phyloP scores from a whole-genome alignment of 2,329 filamentous ascomycete species.

The Juglanconis oblonga region DNA sequence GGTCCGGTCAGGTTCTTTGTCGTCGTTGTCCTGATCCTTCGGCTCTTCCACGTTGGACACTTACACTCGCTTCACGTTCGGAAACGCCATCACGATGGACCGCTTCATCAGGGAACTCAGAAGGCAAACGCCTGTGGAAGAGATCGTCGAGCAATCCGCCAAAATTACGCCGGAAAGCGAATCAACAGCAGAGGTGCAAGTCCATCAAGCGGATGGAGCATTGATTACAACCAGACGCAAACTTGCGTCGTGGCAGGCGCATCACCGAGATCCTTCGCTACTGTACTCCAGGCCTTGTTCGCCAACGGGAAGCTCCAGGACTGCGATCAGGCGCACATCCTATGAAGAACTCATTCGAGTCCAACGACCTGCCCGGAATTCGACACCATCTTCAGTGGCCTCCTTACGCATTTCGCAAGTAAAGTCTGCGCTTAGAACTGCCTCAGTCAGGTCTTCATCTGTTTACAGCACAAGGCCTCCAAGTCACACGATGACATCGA shows the following conservation, averaged over 20 bases:
- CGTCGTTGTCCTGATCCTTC: not conserved
- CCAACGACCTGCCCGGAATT: constrained; percentile 2
- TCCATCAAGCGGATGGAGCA: constrained; percentile 8
- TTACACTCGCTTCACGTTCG: not conserved
- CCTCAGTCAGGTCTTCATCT: not conserved
- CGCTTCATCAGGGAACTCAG: not conserved
- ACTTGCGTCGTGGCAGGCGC: not conserved
- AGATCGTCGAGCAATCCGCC: not conserved
- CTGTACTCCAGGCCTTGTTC: not conserved
- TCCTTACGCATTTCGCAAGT: not conserved
- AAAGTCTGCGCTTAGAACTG: not conserved
- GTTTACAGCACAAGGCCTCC: not conserved
- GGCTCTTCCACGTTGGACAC: not conserved
- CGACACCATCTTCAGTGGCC: not conserved
- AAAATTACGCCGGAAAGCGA: not conserved
- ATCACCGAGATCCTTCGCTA: not conserved
- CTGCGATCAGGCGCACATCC: constrained; percentile 2
- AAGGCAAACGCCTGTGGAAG: not conserved
- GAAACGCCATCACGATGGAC: not conserved
- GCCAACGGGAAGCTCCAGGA: not conserved
- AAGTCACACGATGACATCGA: constrained; percentile 1
- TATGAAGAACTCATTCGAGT: constrained; percentile 4
- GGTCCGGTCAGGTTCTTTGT: not conserved
- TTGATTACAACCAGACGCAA: constrained; percentile 11
- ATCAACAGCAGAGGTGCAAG: not conserved